A percentile compares a stretch with the other conserved stretches of the same genome.
Evolutionary conservation across 73 alveolate genomes (phyloP).

Genomic region (Tetrahymena malaccensis): DNA sequence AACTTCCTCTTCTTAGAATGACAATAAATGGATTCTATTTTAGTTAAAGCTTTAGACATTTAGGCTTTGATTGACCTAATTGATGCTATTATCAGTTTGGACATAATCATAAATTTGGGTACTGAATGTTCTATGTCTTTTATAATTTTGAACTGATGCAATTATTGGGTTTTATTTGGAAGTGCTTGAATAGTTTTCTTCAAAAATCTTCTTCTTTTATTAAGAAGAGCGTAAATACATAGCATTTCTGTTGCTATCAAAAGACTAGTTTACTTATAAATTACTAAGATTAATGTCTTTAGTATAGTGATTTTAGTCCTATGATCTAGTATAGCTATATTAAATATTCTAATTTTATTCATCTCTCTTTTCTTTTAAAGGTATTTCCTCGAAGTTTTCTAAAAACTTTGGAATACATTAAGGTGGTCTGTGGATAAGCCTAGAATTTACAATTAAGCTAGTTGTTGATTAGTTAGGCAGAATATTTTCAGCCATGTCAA

Average conservation of each 20-base stretch:
- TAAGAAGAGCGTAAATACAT: neutral
- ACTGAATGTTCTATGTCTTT: neutral
- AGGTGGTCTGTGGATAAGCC: neutral
- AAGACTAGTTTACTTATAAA: neutral
- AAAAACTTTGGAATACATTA: neutral
- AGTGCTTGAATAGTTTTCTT: neutral
- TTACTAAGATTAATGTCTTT: neutral
- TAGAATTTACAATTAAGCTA: neutral
- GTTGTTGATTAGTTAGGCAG: neutral
- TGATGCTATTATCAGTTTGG: neutral
- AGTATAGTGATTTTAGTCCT: neutral
- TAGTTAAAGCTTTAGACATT: neutral
- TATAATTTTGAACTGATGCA: neutral
- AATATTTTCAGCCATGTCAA: neutral
- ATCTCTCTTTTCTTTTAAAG: neutral
- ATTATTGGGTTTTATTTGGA: neutral
- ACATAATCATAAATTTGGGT: neutral
- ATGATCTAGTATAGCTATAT: neutral
- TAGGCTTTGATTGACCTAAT: neutral
- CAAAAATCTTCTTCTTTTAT: neutral
- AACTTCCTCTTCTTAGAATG: neutral
- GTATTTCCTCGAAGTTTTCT: neutral
- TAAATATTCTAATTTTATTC: neutral
- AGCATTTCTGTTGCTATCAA: neutral
- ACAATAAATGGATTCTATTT: neutral